These are phyloP conservation scores for Backusella tuberculispora DNA, from an alignment of 192 early-diverging fungal genomes.

Conservation along the genomic window DNA sequence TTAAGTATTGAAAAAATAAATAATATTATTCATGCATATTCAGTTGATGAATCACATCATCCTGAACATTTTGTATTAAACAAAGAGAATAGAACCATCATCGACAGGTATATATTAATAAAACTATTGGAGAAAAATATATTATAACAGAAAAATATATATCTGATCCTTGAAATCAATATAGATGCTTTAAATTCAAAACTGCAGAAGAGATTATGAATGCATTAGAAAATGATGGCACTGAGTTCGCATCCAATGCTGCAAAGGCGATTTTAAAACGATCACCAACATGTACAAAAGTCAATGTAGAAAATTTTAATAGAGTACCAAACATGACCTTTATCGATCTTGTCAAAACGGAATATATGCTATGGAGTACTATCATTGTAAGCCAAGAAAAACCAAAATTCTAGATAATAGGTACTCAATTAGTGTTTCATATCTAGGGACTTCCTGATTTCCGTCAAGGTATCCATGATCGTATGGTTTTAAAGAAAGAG, in stretches of 20 bases:
- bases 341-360: conserved; percentile 81
- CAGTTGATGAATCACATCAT: conserved; percentile 55
- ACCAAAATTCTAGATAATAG: not conserved
- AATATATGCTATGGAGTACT: conserved; percentile 77
- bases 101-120: conserved; percentile 46
- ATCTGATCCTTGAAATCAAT: too few relatives aligned
- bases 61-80: conserved; percentile 42
- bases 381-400: conserved; percentile 51
- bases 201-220: conserved; percentile 84
- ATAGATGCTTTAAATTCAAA: conserved; percentile 82
- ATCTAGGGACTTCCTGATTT: conserved; percentile 74
- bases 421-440: not conserved
- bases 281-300: conserved; percentile 87
- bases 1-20: conserved; percentile 83
- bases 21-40: conserved; percentile 89
- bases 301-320: conserved; percentile 85
- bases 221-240: conserved; percentile 76
- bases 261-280: conserved; percentile 63
- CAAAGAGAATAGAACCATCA: conserved; percentile 60
- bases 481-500: conserved; percentile 67
- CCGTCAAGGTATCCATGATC: conserved; percentile 82
- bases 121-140: not conserved
- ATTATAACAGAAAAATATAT: not conserved
- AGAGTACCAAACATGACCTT: conserved; percentile 68
- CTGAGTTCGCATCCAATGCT: conserved; percentile 72